Conservation (phyloP, 179 eudicot genomes). For the Camellia oleifera region DNA sequence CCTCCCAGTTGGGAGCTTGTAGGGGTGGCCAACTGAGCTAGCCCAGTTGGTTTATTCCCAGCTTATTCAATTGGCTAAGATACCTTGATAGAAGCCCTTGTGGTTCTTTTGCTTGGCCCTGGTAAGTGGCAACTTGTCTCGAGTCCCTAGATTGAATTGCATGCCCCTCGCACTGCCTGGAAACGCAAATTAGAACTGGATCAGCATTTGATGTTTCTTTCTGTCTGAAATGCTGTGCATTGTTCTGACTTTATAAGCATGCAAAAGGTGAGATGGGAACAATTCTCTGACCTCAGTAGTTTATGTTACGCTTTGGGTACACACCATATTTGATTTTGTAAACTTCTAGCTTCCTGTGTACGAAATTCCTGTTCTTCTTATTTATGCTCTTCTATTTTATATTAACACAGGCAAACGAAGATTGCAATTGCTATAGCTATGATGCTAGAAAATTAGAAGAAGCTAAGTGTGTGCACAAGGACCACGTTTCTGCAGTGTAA, state of each 20-base stretch:
- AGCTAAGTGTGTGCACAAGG: slow-evolving; percentile 94
- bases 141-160: neutral
- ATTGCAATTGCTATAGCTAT: slow-evolving; percentile 87
- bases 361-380: neutral
- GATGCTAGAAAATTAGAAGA: slow-evolving; percentile 76
- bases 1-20: no score
- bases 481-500: slow-evolving; percentile 98
- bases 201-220: neutral
- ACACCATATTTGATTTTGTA: neutral
- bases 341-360: neutral
- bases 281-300: neutral
- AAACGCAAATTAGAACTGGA: neutral
- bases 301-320: neutral
- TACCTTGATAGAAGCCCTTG: neutral
- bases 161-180: neutral
- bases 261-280: neutral
- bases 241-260: neutral
- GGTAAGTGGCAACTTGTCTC: neutral
- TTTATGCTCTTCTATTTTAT: slow-evolving; percentile 6
- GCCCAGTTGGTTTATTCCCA: no score
- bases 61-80: neutral
- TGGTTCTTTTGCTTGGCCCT: neutral
- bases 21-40: no score
- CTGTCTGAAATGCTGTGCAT: neutral
- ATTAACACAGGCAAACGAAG: slow-evolving; percentile 82